A percentile compares a stretch with the other conserved stretches of the same genome.
Evolutionary conservation across 2,329 filamentous ascomycete genomes (phyloP).

Genomic region (Exutisphaerella laricina): DNA sequence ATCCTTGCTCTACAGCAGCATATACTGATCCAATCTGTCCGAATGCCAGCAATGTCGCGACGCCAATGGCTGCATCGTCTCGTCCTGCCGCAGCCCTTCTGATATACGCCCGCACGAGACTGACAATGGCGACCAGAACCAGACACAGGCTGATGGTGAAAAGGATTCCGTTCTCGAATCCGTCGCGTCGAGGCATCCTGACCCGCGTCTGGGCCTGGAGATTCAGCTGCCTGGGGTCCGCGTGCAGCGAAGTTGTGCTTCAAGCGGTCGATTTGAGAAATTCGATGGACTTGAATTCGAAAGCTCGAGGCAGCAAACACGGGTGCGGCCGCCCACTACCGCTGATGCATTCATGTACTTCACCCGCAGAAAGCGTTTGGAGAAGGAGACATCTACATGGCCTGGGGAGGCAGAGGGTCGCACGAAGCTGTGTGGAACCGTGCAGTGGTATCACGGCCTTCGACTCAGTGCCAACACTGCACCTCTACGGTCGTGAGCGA

Average conservation of each 20-base stretch:
- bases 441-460: conserved; percentile 6
- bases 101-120: conserved; percentile 28
- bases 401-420: not conserved
- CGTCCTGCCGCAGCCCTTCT: conserved; percentile 26
- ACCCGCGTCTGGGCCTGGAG: conserved; percentile 1
- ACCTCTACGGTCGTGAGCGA: not conserved
- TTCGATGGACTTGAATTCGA: too few relatives aligned
- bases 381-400: conserved; percentile 6
- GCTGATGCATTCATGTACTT: conserved; percentile 5
- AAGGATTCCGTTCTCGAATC: conserved; percentile 25
- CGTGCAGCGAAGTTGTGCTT: conserved; percentile 5
- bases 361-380: conserved; percentile 5
- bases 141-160: conserved; percentile 32
- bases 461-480: not conserved
- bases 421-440: not conserved
- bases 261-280: not conserved
- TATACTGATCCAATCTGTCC: conserved; percentile 28
- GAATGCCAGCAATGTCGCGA: conserved; percentile 27
- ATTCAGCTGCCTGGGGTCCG: conserved; percentile 2
- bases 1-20: conserved; percentile 25
- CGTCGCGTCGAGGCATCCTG: conserved; percentile 23
- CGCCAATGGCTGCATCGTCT: conserved; percentile 29
- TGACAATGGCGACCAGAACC: conserved; percentile 29
- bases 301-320: conserved; percentile 8
- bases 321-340: conserved; percentile 1